phyloP scores from a whole-genome alignment of 108 stramenopile genomes.

The Fragilariopsis cylindrus region DNA sequence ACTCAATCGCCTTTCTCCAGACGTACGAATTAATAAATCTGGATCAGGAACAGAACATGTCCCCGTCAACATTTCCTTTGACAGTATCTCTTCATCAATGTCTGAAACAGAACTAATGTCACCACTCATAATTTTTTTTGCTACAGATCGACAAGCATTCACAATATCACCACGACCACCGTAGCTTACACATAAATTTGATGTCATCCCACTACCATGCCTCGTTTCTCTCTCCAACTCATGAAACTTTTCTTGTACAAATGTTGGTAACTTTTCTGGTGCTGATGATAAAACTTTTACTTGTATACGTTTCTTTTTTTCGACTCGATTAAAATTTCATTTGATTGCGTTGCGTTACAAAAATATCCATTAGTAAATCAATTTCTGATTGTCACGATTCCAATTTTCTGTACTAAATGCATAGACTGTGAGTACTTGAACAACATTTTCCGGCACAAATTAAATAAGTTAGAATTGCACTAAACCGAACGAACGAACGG shows the following conservation, averaged over 20 bases:
- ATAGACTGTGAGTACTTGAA: slow-evolving; percentile 67
- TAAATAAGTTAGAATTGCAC: too few relatives aligned
- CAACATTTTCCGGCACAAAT: too few relatives aligned
- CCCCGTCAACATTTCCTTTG: slow-evolving; percentile 43
- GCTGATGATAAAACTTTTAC: slow-evolving; percentile 44
- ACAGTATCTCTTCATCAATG: slow-evolving; percentile 53
- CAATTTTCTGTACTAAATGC: slow-evolving; percentile 92
- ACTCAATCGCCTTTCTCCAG: slow-evolving; percentile 83
- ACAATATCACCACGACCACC: slow-evolving; percentile 88
- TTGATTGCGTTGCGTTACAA: too few relatives aligned
- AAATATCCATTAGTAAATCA: neutral
- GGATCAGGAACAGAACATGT: slow-evolving; percentile 51
- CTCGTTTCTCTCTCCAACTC: too few relatives aligned
- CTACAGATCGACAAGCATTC: slow-evolving; percentile 54
- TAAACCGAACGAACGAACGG: too few relatives aligned
- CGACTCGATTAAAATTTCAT: slow-evolving; percentile 36
- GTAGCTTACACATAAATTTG: slow-evolving; percentile 86
- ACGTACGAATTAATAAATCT: slow-evolving; percentile 84
- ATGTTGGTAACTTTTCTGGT: slow-evolving; percentile 69
- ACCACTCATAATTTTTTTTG: slow-evolving; percentile 33
- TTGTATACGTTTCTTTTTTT: neutral
- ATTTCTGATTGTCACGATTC: slow-evolving; percentile 68
- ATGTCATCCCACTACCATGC: slow-evolving; percentile 13
- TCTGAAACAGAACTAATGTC: slow-evolving; percentile 19
- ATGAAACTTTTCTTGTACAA: slow-evolving; percentile 40